phyloP scores from a whole-genome alignment of 495 filamentous ascomycete species.

The Aspergillus egyptiacus region DNA sequence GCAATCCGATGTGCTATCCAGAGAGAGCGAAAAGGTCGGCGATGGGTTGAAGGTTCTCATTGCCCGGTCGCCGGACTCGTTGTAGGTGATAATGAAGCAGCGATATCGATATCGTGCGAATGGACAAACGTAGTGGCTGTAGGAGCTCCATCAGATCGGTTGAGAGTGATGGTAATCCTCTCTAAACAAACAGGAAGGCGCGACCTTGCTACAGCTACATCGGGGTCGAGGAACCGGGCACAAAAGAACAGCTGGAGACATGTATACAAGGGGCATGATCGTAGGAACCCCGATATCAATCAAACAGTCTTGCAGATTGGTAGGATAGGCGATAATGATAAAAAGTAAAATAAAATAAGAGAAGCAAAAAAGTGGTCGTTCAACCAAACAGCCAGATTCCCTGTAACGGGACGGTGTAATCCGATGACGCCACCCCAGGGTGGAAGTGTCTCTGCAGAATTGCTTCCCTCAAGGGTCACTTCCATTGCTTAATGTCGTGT shows the following conservation, averaged over 20 bases:
- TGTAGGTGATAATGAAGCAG: constrained; percentile 2
- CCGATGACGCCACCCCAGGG: constrained; percentile 54
- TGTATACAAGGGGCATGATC: no score
- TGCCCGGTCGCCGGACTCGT: background rate
- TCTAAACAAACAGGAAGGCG: background rate
- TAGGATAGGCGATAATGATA: no score
- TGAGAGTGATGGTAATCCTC: background rate
- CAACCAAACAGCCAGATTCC: constrained; percentile 38
- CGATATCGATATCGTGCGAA: constrained; percentile 1
- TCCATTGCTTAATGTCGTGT: constrained; percentile 55
- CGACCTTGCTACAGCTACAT: background rate
- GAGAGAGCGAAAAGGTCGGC: background rate
- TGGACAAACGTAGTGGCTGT: background rate
- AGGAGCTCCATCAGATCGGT: background rate
- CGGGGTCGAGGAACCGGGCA: background rate
- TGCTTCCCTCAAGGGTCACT: constrained; percentile 59
- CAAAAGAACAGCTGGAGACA: no score
- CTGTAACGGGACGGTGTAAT: constrained; percentile 49
- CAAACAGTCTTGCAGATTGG: no score
- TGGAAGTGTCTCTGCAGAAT: constrained; percentile 60
- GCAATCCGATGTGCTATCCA: background rate
- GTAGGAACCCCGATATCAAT: no score
- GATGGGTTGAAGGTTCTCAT: background rate
- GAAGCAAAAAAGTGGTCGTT: constrained; percentile 28
- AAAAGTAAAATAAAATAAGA: background rate